These are phyloP conservation scores for Davidsoniella neocaledoniae DNA, from an alignment of 2,329 filamentous ascomycete genomes.

Conservation along the genomic window DNA sequence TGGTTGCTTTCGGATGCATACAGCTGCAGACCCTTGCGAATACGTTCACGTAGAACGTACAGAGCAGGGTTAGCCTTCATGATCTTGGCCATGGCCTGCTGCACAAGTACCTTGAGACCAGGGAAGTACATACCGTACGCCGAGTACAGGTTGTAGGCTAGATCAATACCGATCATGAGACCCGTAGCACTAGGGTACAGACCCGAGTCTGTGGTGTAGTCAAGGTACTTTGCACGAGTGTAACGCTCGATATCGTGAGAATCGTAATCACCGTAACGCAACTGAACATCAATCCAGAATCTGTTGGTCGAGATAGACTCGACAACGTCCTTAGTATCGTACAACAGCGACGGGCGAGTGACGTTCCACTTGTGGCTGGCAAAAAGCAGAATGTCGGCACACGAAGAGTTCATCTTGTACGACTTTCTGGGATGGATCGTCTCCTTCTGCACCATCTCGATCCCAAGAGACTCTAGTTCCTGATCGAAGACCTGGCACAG, in stretches of 20 bases:
- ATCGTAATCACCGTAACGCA: conserved; percentile 95
- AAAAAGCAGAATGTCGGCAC: conserved; percentile 90
- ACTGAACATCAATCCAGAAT: conserved; percentile 96
- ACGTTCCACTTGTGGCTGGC: conserved; percentile 99
- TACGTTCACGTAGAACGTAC: conserved; percentile 93
- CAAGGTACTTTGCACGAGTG: conserved; percentile 91
- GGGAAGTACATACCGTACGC: conserved; percentile 99
- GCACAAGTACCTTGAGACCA: conserved; percentile 81
- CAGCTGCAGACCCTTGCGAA: conserved; percentile 90
- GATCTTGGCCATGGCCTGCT: conserved; percentile 98
- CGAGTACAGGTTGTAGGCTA: conserved; percentile 96
- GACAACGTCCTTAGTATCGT: conserved; percentile 92
- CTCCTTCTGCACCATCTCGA: conserved; percentile 97
- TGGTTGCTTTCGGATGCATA: conserved; percentile 98
- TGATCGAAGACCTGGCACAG: conserved; percentile 97
- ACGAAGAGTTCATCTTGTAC: conserved; percentile 99
- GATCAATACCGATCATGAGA: conserved; percentile 92
- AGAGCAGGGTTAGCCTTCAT: conserved; percentile 98
- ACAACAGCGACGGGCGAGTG: conserved; percentile 77
- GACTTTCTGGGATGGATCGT: conserved; percentile 98
- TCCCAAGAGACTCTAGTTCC: conserved; percentile 84
- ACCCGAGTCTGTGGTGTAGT: conserved; percentile 97
- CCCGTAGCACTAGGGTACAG: conserved; percentile 96
- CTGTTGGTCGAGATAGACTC: conserved; percentile 93
- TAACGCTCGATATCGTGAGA: conserved; percentile 98